Percentiles rank a stretch among this genome's conserved stretches.
Conservation (phyloP, 306 rosid genomes). For the Pueraria montana region DNA sequence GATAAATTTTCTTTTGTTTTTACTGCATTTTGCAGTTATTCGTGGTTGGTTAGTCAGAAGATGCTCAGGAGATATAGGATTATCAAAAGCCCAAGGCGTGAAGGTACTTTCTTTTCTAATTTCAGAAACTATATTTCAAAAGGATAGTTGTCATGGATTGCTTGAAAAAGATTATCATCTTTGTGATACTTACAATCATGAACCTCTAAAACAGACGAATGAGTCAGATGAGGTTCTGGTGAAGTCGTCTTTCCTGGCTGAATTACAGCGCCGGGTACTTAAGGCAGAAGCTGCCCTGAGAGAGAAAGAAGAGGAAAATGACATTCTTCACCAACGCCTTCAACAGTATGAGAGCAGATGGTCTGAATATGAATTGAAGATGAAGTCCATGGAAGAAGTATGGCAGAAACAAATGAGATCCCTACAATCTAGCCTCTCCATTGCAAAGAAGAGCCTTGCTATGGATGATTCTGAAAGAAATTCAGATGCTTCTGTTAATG, state of each 20-base stretch:
- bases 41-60: slow-evolving; percentile 95
- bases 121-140: slow-evolving; percentile 37
- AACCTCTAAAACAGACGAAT: slow-evolving; percentile 61
- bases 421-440: slow-evolving; percentile 96
- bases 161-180: neutral
- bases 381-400: slow-evolving; percentile 99
- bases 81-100: slow-evolving; percentile 59
- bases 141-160: slow-evolving; percentile 24
- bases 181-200: slow-evolving; percentile 41
- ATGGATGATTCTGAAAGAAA: slow-evolving; percentile 91
- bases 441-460: slow-evolving; percentile 97
- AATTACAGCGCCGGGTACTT: slow-evolving; percentile 92
- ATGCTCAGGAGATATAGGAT: slow-evolving; percentile 88
- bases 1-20: slow-evolving; percentile 40
- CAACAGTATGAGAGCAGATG: slow-evolving; percentile 97
- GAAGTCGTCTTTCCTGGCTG: slow-evolving; percentile 93
- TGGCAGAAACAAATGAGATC: slow-evolving; percentile 99
- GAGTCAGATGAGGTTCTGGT: slow-evolving; percentile 91
- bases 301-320: slow-evolving; percentile 98
- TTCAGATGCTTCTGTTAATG: slow-evolving; percentile 91
- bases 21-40: slow-evolving; percentile 64
- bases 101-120: slow-evolving; percentile 64
- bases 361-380: slow-evolving; percentile 95
- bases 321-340: slow-evolving; percentile 94
- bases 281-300: slow-evolving; percentile 94